Base-by-base conservation (phyloP, 495 filamentous ascomycete species). In the Penicillium roqueforti region DNA sequence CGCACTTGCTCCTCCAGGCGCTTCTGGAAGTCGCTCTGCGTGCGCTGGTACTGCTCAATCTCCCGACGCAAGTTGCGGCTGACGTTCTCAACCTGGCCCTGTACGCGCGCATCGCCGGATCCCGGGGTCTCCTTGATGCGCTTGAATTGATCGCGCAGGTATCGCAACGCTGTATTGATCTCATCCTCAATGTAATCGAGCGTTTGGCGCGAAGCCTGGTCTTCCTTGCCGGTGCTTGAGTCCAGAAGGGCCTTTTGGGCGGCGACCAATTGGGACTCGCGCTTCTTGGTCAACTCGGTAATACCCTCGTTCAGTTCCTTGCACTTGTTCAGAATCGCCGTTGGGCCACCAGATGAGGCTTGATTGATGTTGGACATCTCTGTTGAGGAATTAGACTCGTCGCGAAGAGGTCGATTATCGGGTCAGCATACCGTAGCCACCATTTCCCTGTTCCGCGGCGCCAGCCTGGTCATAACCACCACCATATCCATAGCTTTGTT, bases 251-350 rank as follows among this genome's bases (percentile, higher is more conserved):
- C 66, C 34, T 73, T 73, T 61, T 77, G 75, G 20, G 72, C 73
- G 16, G 63, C 53, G 18, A 53, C 61, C 19, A 77, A 68, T 45
- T 72, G 68, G 14, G 59, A 56, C 49, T 76, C 69, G 28, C 72
- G 65, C 61, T 76, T 76, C 40, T 57, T 55, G 37, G 55, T 56
- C 46, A 78, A 54, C 40, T 72, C 70, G n/a, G 49, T 40, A 57
- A 97, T 87, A 32, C 82, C 87, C 45, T 80, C 77, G 69, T 87
- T 84, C 70, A 96, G 86, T 37, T 86, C 82, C 19, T 80, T 77
- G 74, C 89, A 90, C 65, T 95, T 87, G 70, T 93, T 87, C 42
- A 97, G 79, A 60, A 95, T 84, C 37, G 81, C 79, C 61, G 86
- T 90, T 20, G 88, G 83, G 56, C 86, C 84, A 51, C 71, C 68